phyloP scores from a whole-genome alignment of 2,329 filamentous ascomycete genomes.

The Colletotrichum euphorbiae region DNA sequence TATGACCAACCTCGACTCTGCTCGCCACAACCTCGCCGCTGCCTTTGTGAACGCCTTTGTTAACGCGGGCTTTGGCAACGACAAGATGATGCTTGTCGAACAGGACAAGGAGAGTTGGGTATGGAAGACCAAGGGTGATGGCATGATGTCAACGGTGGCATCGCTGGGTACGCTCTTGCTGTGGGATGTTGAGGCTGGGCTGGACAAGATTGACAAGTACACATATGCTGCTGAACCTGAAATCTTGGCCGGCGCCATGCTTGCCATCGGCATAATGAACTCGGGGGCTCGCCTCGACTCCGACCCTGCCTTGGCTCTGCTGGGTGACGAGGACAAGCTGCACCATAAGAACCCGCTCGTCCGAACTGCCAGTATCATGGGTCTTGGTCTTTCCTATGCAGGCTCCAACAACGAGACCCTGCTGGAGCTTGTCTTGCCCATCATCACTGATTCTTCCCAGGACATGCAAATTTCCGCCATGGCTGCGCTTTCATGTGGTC shows the following conservation, averaged over 20 bases:
- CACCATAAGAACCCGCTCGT: slow-evolving; percentile 82
- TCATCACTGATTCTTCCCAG: slow-evolving; percentile 84
- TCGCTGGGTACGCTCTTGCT: slow-evolving; percentile 91
- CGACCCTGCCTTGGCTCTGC: slow-evolving; percentile 88
- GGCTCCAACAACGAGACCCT: slow-evolving; percentile 93
- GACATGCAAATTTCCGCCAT: slow-evolving; percentile 98
- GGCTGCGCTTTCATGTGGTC: slow-evolving; percentile 89
- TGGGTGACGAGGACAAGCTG: slow-evolving; percentile 84
- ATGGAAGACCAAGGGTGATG: slow-evolving; percentile 99
- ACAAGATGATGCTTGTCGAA: slow-evolving; percentile 97
- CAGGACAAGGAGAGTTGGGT: slow-evolving; percentile 94
- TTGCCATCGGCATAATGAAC: slow-evolving; percentile 96
- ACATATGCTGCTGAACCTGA: slow-evolving; percentile 85
- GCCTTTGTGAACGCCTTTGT: slow-evolving; percentile 98
- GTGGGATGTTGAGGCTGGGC: slow-evolving; percentile 92
- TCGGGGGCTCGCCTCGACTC: slow-evolving; percentile 90
- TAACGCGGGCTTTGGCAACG: slow-evolving; percentile 93
- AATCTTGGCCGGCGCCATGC: slow-evolving; percentile 90
- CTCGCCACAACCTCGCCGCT: slow-evolving; percentile 93
- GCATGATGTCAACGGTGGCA: slow-evolving; percentile 95
- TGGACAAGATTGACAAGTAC: slow-evolving; percentile 95
- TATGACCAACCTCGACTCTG: slow-evolving; percentile 94
- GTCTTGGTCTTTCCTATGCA: slow-evolving; percentile 92
- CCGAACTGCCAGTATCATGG: slow-evolving; percentile 91
- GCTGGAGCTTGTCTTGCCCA: slow-evolving; percentile 85